These are phyloP conservation scores for Exophiala bonariae DNA, from an alignment of 2,329 filamentous ascomycete species.

Conservation along the genomic window DNA sequence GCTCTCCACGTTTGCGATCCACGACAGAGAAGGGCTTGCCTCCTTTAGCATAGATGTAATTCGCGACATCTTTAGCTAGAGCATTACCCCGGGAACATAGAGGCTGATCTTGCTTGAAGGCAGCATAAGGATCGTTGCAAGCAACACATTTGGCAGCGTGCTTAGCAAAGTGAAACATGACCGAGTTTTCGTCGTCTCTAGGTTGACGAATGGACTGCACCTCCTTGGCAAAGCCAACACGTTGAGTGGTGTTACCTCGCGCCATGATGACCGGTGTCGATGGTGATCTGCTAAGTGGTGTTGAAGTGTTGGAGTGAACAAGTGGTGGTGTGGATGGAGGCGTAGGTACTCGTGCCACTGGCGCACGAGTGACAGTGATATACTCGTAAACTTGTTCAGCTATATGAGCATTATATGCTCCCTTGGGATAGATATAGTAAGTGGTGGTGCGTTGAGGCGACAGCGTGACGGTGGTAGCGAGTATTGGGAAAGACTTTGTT, in stretches of 20 bases:
- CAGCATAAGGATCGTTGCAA: conserved; percentile 34
- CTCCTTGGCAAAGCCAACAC: conserved; percentile 27
- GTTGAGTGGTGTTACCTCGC: conserved; percentile 16
- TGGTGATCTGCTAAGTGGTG: conserved; percentile 15
- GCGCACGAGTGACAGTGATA: conserved; percentile 22
- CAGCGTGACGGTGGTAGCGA: conserved; percentile 20
- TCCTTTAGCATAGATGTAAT: conserved; percentile 37
- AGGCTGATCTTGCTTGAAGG: conserved; percentile 28
- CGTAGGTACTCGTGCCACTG: conserved; percentile 8
- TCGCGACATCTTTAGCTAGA: conserved; percentile 35
- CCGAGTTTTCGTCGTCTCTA: conserved; percentile 36
- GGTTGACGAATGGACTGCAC: conserved; percentile 27
- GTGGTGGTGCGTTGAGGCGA: conserved; percentile 26
- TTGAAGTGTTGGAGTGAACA: conserved; percentile 22
- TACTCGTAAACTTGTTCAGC: conserved; percentile 17
- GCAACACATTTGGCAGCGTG: conserved; percentile 35
- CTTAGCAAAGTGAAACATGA: conserved; percentile 35
- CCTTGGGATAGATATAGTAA: conserved; percentile 25
- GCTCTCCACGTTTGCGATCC: conserved; percentile 39
- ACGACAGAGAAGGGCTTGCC: conserved; percentile 44
- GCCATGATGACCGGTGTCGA: conserved; percentile 22
- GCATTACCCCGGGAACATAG: conserved; percentile 37
- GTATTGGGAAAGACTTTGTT: not conserved
- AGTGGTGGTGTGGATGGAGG: conserved; percentile 18
- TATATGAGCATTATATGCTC: conserved; percentile 11